Base-by-base conservation (phyloP, 176 grass and related monocot species). In the Juncus inflexus region DNA sequence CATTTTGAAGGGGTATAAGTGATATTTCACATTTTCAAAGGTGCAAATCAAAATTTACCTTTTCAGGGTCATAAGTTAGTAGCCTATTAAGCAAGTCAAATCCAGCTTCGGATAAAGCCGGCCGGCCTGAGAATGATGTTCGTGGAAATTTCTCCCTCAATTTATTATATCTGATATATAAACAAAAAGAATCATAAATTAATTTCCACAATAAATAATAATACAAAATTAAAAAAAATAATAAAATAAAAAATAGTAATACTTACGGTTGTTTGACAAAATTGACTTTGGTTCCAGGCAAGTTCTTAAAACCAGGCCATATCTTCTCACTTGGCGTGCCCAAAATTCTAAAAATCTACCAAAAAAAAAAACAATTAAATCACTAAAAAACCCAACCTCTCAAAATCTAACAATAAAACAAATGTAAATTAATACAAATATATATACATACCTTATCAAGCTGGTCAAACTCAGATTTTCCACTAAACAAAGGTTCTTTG, bases 71-170 rank as follows among this genome's bases (percentile, higher is more conserved):
- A 73, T 89, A 99, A 0, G 78, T 74, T n/a, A 99, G 64, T 64
- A 92, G 84, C 68, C 76, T 99, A 66, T 78, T 99, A 53, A 99
- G 86, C 13, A 99, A 64, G 68, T 99, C 88, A 77, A 92, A 92
- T 45, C 88, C 94, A 84, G 88, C 75, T 77, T 99, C 85, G 35
- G 88, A 92, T 57, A 99, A 66, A 10, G 77, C 83, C 15, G 86
- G 70, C 9, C 88, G 72, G 3, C 68, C 68, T 41, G 68, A 71
- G 15, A 71, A 71, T 16, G 68, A 71, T 58, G 68, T 71, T 7
- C 52, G 0, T 45, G 88, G 85, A 64, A 99, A 99, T 49, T 86
- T 99, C 15, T 90, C 83, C 68, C 94, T 78, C 55, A 99, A 54
- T 54, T 58, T 90, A 74, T 74, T 92, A 67, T 70, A 63, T 66